Evolutionary conservation across 2,329 filamentous ascomycete species (phyloP).

Genomic region (Pseudocercospora fuligena): DNA sequence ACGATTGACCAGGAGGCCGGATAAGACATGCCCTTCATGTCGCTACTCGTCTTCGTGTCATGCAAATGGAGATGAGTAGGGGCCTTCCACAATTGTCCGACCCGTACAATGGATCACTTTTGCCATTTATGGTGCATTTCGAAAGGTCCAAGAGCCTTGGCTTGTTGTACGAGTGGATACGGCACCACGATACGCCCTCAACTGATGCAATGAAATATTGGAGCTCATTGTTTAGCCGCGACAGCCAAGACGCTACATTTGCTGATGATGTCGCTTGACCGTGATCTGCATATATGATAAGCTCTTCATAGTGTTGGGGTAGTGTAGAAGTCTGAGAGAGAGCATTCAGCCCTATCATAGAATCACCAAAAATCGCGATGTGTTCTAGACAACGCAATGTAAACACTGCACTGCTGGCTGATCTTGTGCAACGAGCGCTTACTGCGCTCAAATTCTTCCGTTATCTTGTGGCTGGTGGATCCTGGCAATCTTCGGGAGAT

Average conservation of each 20-base stretch:
- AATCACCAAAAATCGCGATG: background rate
- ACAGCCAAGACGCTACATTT: background rate
- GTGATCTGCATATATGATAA: background rate
- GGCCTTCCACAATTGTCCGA: background rate
- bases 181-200: background rate
- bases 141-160: slow-evolving; percentile 9
- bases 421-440: background rate
- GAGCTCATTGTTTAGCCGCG: background rate
- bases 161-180: slow-evolving; percentile 8
- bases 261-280: background rate
- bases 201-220: background rate
- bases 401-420: background rate
- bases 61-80: slow-evolving; percentile 10
- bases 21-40: background rate
- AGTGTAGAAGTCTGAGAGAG: background rate
- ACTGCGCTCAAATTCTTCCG: background rate
- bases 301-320: background rate
- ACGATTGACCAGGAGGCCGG: background rate
- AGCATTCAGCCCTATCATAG: background rate
- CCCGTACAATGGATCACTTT: background rate
- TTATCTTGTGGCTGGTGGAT: slow-evolving; percentile 9
- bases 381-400: background rate
- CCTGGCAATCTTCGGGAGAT: background rate
- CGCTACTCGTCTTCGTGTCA: slow-evolving; percentile 1
- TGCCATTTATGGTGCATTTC: background rate